phyloP scores from a whole-genome alignment of 2,329 filamentous ascomycete species.

The Esteya vermicola region DNA sequence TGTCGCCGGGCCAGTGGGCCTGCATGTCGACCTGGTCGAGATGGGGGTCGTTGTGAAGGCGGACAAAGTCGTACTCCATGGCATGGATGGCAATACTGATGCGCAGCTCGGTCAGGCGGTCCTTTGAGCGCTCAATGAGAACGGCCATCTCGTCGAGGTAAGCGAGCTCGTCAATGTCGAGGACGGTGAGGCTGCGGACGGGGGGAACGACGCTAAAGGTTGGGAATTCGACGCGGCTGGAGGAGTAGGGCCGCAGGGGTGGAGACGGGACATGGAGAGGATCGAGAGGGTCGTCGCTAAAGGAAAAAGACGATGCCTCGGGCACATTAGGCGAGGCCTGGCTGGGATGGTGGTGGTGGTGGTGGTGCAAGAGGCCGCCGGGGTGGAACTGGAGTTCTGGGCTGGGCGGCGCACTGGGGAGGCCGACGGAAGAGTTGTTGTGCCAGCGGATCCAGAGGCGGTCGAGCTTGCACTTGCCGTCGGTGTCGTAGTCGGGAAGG shows the following conservation, averaged over 20 bases:
- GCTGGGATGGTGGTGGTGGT: slow-evolving; percentile 10
- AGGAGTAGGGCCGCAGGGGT: slow-evolving; percentile 25
- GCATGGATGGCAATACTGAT: slow-evolving; percentile 51
- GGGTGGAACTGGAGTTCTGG: neutral
- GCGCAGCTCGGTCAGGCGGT: slow-evolving; percentile 53
- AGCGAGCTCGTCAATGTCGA: slow-evolving; percentile 70
- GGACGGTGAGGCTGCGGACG: slow-evolving; percentile 58
- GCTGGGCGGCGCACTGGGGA: slow-evolving; percentile 17
- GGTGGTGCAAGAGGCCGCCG: neutral
- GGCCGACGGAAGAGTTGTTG: slow-evolving; percentile 44
- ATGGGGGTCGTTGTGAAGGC: slow-evolving; percentile 47
- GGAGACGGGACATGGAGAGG: slow-evolving; percentile 17
- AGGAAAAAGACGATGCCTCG: too few species aligned
- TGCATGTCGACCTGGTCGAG: slow-evolving; percentile 49
- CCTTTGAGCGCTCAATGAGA: slow-evolving; percentile 56
- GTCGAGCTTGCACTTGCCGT: slow-evolving; percentile 50
- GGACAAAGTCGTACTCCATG: slow-evolving; percentile 35
- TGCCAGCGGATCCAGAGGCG: slow-evolving; percentile 74
- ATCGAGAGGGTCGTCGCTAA: slow-evolving; percentile 9
- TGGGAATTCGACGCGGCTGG: slow-evolving; percentile 57
- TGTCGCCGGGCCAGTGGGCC: slow-evolving; percentile 40
- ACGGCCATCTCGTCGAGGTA: slow-evolving; percentile 75
- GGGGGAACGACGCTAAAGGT: slow-evolving; percentile 67
- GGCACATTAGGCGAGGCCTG: too few species aligned
- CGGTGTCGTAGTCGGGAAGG: slow-evolving; percentile 44